Conservation (phyloP, 805 yeast species). For the Ogataea nitratoaversa region DNA sequence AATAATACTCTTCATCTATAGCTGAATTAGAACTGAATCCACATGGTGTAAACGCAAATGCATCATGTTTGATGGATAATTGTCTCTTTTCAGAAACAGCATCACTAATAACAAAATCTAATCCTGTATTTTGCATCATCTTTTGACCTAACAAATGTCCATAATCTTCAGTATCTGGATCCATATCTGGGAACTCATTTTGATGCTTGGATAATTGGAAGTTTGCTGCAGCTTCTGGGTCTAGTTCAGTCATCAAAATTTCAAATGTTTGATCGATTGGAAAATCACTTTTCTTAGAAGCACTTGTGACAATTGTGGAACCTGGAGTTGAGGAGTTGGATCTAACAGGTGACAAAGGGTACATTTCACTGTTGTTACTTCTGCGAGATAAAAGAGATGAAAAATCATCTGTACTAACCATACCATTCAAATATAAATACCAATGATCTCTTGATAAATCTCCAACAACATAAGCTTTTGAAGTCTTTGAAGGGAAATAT, state of each 20-base stretch:
- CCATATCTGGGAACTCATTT: conserved; percentile 33
- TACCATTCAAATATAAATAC: conserved; percentile 78
- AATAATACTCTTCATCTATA: conserved; percentile 51
- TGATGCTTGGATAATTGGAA: conserved; percentile 40
- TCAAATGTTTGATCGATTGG: conserved; percentile 65
- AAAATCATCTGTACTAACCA: too few species aligned
- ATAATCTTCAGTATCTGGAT: conserved; percentile 51
- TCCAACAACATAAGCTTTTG: conserved; percentile 72
- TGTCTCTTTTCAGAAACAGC: background rate
- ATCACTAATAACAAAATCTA: conserved; percentile 46
- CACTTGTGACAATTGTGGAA: background rate
- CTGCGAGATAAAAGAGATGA: too few species aligned
- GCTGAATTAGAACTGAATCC: conserved; percentile 91
- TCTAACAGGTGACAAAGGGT: conserved; percentile 21
- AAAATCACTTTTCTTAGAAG: background rate
- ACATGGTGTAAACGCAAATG: conserved; percentile 90
- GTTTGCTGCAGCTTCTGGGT: conserved; percentile 48
- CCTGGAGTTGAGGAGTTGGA: background rate
- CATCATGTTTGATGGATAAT: conserved; percentile 52
- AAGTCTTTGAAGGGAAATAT: conserved; percentile 56
- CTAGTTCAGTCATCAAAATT: conserved; percentile 83
- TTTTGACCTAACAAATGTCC: conserved; percentile 79
- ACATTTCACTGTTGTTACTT: conserved; percentile 1
- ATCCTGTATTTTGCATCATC: conserved; percentile 58
- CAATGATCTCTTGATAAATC: conserved; percentile 80